Evolutionary conservation across 1,139 yeast genomes (phyloP), one percentile per base, ranked within the genome.

Genomic region (Sugiyamaella japonica): DNA sequence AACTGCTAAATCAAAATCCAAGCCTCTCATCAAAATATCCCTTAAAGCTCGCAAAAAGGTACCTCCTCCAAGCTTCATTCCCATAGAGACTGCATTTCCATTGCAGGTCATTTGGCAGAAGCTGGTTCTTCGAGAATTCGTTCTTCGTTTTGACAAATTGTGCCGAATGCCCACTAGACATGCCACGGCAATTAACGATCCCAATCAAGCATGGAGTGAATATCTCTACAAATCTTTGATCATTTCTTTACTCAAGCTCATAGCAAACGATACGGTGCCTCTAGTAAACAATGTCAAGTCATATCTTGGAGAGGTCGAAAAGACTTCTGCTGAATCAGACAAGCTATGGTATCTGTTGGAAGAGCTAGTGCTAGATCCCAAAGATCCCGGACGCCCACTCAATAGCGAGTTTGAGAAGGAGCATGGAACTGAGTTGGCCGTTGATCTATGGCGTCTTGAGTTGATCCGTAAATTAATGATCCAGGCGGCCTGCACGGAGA

Each of bases 181-280:
- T 53, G 61, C 67, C 2, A 59, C 65, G 6, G 56, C 65, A 1
- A 59, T 73, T 39, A 71, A 72, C 56, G 75, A 73, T 54, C 72
- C 73, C 15, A 61, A 67, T 9, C 59, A 59, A 23, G 66, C 65
- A 9, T 73, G 76, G 76, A 65, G 65, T 52, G 73, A 67, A 53
- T 66, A 65, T 50, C 61, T 72, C 45, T 69, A 63, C 62, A 73
- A 73, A 58, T 64, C 71, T n/a, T 62, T 70, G 9, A 60, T 66
- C n/a, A 59, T 67, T 10, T 58, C 70, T 9, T 59, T 73, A 37
- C 53, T 73, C 37, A 56, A 66, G 43, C 60, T 72, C 12, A 56
- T 73, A 12, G 61, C 62, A 31, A 66, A 69, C 53, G 76, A 73
- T 55, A 50, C 61, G 9, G 59, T 53, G 32, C 71, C 72, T 4